Evolutionary conservation across 176 grass and related monocot species (phyloP).

Genomic region (Oryza australiensis): DNA sequence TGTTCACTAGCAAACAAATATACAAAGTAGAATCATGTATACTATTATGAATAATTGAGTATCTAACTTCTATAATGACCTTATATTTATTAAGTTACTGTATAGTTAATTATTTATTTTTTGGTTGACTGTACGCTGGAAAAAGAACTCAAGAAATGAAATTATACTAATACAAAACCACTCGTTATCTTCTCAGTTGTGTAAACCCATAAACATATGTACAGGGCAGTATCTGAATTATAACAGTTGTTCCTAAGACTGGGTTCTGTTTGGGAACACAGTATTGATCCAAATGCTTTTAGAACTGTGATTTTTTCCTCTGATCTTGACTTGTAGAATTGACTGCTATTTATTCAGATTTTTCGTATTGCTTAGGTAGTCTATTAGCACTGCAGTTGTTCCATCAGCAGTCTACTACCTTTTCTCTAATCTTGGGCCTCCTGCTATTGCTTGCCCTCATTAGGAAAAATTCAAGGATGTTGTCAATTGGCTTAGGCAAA

Average conservation of each 20-base stretch:
- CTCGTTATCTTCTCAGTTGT: neutral
- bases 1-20: neutral
- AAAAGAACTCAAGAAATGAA: neutral
- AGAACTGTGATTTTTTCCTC: neutral
- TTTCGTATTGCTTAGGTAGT: neutral
- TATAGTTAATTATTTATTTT: neutral
- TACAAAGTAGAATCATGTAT: neutral
- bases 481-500: constrained; percentile 84
- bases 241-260: neutral
- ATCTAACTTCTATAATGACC: neutral
- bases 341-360: neutral
- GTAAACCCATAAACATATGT: neutral
- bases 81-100: constrained; percentile 3
- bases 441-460: constrained; percentile 23
- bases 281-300: neutral
- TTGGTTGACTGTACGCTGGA: neutral
- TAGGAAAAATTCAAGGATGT: constrained; percentile 99
- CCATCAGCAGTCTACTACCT: neutral
- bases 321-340: neutral
- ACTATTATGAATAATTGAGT: neutral
- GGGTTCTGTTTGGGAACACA: neutral
- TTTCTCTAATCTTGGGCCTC: constrained; percentile 17
- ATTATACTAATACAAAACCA: neutral
- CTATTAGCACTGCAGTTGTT: neutral
- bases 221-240: neutral